phyloP scores from a whole-genome alignment of 257 asterid genomes.

The Lantana camara region DNA sequence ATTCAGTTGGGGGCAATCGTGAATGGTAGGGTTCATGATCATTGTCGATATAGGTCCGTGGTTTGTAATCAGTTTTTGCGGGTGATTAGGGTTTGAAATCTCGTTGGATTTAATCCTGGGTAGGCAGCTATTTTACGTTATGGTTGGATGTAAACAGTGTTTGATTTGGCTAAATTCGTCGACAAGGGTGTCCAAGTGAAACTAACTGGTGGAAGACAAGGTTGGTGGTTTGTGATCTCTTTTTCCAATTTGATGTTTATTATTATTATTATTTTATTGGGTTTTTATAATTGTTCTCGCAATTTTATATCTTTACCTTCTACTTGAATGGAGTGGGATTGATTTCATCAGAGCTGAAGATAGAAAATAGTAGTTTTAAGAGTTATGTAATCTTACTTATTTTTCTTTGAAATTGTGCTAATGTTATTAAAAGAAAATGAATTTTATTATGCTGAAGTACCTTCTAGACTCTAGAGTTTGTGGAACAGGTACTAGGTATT shows the following conservation, averaged over 20 bases:
- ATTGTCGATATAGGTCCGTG: not conserved
- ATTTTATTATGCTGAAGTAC: not conserved
- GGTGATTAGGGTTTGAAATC: conserved; percentile 24
- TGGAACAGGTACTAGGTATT: not conserved
- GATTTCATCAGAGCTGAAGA: not conserved
- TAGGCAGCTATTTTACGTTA: not conserved
- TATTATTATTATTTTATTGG: too few relatives aligned
- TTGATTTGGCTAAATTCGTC: conserved; percentile 88
- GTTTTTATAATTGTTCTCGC: not conserved
- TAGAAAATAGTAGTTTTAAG: not conserved
- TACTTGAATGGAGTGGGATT: not conserved
- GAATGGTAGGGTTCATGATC: conserved; percentile 15
- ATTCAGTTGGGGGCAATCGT: not conserved
- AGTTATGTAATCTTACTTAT: not conserved
- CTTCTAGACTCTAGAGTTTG: conserved; percentile 3
- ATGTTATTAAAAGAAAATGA: not conserved
- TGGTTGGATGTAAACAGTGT: conserved; percentile 60
- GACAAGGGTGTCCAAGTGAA: conserved; percentile 97
- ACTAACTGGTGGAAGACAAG: conserved; percentile 95
- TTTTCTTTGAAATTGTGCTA: not conserved
- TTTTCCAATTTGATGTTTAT: not conserved
- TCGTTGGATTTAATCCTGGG: not conserved
- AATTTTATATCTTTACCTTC: not conserved
- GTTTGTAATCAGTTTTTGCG: conserved; percentile 3
- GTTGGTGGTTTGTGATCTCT: conserved; percentile 39